Conservation (phyloP, 257 asterid species). For the Primulina tabacum region DNA sequence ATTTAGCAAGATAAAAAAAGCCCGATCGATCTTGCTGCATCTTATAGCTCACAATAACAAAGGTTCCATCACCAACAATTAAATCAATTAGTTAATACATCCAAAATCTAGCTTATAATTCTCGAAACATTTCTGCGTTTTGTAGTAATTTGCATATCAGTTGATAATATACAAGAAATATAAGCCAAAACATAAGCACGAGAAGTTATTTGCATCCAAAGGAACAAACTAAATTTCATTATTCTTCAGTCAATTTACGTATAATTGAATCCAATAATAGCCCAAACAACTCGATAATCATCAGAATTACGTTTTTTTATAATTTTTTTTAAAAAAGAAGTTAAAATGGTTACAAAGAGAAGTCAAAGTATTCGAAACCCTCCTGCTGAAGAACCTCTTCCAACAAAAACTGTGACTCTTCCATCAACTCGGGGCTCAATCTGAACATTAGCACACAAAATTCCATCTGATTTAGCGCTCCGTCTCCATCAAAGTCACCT, state of each 20-base stretch:
- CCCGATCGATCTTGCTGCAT: neutral
- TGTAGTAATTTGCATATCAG: neutral
- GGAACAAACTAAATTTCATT: neutral
- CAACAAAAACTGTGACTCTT: conserved; percentile 42
- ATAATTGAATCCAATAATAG: neutral
- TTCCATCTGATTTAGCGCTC: conserved; percentile 59
- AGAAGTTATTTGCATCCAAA: neutral
- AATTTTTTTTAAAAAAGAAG: neutral
- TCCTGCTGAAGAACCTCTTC: conserved; percentile 41
- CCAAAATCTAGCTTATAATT: neutral
- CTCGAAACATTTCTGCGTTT: neutral
- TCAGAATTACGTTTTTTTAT: neutral
- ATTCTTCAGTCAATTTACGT: neutral
- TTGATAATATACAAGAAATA: too few relatives aligned
- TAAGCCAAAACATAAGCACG: neutral
- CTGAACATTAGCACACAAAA: conserved; percentile 63
- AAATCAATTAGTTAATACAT: neutral
- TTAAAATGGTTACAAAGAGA: conserved; percentile 25
- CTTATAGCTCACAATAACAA: neutral
- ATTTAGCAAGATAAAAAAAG: neutral
- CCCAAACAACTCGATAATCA: conserved; percentile 1
- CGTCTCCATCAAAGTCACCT: conserved; percentile 66
- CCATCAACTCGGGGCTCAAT: conserved; percentile 62
- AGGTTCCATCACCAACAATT: neutral
- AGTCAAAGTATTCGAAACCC: conserved; percentile 33